These are phyloP conservation scores for Ophiostoma pallidulum DNA, from an alignment of 2,329 filamentous ascomycete genomes.

Conservation along the genomic window DNA sequence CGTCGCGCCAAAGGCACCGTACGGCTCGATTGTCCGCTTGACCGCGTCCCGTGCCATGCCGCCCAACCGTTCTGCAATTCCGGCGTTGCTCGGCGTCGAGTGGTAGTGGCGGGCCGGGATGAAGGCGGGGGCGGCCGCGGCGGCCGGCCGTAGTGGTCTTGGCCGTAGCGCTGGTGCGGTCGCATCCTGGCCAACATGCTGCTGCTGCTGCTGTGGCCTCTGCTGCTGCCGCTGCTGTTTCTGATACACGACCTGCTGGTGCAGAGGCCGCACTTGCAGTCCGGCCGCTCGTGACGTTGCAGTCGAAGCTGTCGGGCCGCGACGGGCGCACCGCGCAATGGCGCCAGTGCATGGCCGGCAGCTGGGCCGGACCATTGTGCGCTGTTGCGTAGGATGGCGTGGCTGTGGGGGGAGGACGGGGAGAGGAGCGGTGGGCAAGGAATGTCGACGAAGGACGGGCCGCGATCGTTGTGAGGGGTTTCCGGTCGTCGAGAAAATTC, in stretches of 20 bases:
- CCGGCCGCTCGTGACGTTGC: background rate
- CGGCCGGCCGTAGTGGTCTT: background rate
- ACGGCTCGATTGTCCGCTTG: slow-evolving; percentile 29
- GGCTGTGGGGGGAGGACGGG: background rate
- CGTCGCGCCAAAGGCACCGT: slow-evolving; percentile 70
- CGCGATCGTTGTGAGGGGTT: no score
- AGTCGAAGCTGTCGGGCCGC: background rate
- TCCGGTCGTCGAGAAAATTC: no score
- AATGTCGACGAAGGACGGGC: background rate
- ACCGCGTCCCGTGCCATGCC: slow-evolving; percentile 16
- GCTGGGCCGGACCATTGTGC: slow-evolving; percentile 39
- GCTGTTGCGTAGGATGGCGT: background rate
- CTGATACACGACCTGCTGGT: background rate
- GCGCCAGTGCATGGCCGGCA: slow-evolving; percentile 36
- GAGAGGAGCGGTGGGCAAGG: background rate
- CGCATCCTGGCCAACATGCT: background rate
- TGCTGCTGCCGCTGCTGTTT: background rate
- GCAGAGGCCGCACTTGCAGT: slow-evolving; percentile 1
- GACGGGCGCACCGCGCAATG: slow-evolving; percentile 25
- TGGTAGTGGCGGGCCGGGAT: slow-evolving; percentile 2
- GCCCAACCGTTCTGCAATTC: slow-evolving; percentile 14
- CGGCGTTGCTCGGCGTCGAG: background rate
- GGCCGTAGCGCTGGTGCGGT: background rate
- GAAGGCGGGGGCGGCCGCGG: no score
- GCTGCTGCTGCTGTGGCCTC: background rate